A percentile compares a stretch with the other conserved stretches of the same genome.
Evolutionary conservation across 2,329 filamentous ascomycete species (phyloP).

Genomic region (Neonectria faginata): DNA sequence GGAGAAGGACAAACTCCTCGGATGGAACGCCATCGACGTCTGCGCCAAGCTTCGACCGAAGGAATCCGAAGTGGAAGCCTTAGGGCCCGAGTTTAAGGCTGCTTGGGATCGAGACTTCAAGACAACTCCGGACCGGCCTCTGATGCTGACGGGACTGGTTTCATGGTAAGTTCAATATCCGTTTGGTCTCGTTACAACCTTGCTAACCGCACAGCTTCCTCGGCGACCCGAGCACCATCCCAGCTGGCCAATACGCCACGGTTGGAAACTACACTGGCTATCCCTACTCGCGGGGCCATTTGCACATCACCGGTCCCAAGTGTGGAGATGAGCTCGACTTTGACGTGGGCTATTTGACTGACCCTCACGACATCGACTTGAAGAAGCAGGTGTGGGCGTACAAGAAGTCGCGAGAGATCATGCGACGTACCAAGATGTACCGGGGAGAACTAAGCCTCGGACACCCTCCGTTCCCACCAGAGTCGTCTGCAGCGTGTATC

Average conservation of each 20-base stretch:
- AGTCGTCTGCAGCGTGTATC: conserved; percentile 56
- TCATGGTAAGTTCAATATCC: conserved; percentile 37
- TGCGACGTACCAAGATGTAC: conserved; percentile 67
- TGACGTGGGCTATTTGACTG: conserved; percentile 66
- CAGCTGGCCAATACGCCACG: conserved; percentile 62
- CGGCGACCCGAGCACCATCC: conserved; percentile 54
- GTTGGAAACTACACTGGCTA: conserved; percentile 60
- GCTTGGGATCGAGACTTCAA: conserved; percentile 68
- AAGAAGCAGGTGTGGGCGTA: conserved; percentile 73
- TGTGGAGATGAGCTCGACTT: conserved; percentile 64
- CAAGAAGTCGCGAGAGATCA: conserved; percentile 73
- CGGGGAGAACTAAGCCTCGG: conserved; percentile 57
- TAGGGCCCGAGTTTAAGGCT: conserved; percentile 64
- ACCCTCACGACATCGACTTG: conserved; percentile 68
- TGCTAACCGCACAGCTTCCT: conserved; percentile 49
- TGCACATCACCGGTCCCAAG: conserved; percentile 66
- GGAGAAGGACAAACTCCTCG: conserved; percentile 61
- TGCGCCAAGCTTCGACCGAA: conserved; percentile 67
- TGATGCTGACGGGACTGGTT: conserved; percentile 57
- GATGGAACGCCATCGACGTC: conserved; percentile 70
- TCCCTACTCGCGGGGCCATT: conserved; percentile 66
- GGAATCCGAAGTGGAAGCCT: conserved; percentile 61
- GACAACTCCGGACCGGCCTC: conserved; percentile 55
- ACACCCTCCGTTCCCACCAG: conserved; percentile 59
- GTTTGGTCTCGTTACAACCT: conserved; percentile 20